Conservation (phyloP, 2,329 filamentous ascomycete species). For the Colletotrichum limetticola region DNA sequence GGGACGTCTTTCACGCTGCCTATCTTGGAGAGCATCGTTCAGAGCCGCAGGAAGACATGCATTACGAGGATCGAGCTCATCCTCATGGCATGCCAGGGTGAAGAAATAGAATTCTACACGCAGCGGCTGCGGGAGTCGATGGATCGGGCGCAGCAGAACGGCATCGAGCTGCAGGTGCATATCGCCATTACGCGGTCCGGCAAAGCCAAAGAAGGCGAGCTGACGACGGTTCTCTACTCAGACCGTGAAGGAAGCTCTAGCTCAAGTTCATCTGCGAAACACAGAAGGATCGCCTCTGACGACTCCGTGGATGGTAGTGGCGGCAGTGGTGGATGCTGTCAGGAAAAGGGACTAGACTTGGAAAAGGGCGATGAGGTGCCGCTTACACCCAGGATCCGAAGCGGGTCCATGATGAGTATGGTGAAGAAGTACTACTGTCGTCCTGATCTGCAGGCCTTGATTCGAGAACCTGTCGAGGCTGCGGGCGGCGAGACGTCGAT, state of each 20-base stretch:
- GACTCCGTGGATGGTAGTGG: not conserved
- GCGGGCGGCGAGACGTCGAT: conserved; percentile 71
- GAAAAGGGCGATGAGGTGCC: conserved; percentile 37
- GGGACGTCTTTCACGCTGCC: conserved; percentile 72
- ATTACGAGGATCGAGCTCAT: conserved; percentile 64
- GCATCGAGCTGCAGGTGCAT: conserved; percentile 62
- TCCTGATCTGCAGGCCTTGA: conserved; percentile 62
- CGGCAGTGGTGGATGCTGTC: not conserved
- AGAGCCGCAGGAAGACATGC: conserved; percentile 54
- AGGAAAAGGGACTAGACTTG: conserved; percentile 19
- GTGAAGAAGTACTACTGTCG: conserved; percentile 58
- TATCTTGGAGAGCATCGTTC: conserved; percentile 65
- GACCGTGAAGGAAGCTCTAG: conserved; percentile 35
- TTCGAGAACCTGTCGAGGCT: conserved; percentile 64
- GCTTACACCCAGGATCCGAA: conserved; percentile 34
- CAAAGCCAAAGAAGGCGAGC: conserved; percentile 41
- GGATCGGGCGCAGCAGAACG: conserved; percentile 52
- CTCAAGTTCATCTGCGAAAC: conserved; percentile 17
- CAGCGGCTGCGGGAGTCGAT: conserved; percentile 59
- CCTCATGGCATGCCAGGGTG: conserved; percentile 60
- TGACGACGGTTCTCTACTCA: conserved; percentile 32
- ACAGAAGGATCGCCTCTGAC: conserved; percentile 13
- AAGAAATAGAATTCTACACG: conserved; percentile 67
- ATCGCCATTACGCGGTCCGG: conserved; percentile 62
- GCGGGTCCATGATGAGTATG: conserved; percentile 39